phyloP scores from a whole-genome alignment of 148 eudicot species.

The Vaccinium corymbosum region DNA sequence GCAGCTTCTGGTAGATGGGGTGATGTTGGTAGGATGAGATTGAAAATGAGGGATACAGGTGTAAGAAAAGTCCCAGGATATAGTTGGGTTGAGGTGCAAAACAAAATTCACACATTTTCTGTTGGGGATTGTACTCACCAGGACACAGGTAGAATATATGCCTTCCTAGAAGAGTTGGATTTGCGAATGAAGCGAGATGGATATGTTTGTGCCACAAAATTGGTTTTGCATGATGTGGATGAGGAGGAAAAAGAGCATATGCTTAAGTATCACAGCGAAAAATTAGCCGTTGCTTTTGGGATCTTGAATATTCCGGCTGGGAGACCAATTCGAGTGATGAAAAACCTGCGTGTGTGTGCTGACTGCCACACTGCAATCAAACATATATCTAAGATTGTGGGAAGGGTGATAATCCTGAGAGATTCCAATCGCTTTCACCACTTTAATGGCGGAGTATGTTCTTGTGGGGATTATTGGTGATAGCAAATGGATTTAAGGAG shows the following conservation, averaged over 20 bases:
- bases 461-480: slow-evolving; percentile 59
- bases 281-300: slow-evolving; percentile 46
- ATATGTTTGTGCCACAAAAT: slow-evolving; percentile 29
- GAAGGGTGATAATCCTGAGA: slow-evolving; percentile 41
- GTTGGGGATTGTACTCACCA: slow-evolving; percentile 41
- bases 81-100: slow-evolving; percentile 53
- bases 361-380: slow-evolving; percentile 52
- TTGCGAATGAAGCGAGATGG: slow-evolving; percentile 41
- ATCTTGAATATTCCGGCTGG: slow-evolving; percentile 30
- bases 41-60: slow-evolving; percentile 40
- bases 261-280: slow-evolving; percentile 54
- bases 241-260: slow-evolving; percentile 50
- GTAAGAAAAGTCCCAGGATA: slow-evolving; percentile 44
- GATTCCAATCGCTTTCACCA: slow-evolving; percentile 53
- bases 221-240: slow-evolving; percentile 48
- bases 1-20: slow-evolving; percentile 49
- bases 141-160: slow-evolving; percentile 33
- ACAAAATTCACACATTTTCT: slow-evolving; percentile 43
- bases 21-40: slow-evolving; percentile 38
- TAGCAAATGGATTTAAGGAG: slow-evolving; percentile 9
- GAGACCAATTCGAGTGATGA: slow-evolving; percentile 47
- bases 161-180: slow-evolving; percentile 40
- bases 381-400: slow-evolving; percentile 42
- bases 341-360: slow-evolving; percentile 44
- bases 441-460: slow-evolving; percentile 42